Conservation (phyloP, 371 early-diverging fungal genomes). For the Rhizomucor miehei region DNA sequence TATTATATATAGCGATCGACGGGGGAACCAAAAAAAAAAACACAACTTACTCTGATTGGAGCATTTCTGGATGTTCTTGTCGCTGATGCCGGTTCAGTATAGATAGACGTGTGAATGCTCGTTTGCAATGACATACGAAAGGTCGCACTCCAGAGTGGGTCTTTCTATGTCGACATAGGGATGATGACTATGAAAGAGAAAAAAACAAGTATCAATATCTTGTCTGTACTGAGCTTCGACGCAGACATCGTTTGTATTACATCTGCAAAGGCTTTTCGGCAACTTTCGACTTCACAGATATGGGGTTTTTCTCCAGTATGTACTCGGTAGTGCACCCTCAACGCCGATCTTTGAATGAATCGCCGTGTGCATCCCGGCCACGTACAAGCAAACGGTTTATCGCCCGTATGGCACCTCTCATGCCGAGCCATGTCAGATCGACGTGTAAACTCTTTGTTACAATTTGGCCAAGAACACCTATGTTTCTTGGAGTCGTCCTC, state of each 20-base stretch:
- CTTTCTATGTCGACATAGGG: slow-evolving; percentile 24
- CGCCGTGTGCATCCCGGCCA: slow-evolving; percentile 38
- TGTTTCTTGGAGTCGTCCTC: slow-evolving; percentile 2
- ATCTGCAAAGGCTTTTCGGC: slow-evolving; percentile 54
- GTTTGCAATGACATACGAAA: slow-evolving; percentile 15
- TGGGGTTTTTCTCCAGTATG: slow-evolving; percentile 83
- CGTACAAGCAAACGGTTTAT: slow-evolving; percentile 14
- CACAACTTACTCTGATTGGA: background rate
- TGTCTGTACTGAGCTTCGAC: too few relatives aligned
- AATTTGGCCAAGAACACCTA: slow-evolving; percentile 10
- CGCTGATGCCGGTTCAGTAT: slow-evolving; percentile 13
- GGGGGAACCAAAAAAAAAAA: background rate
- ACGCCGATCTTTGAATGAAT: slow-evolving; percentile 78
- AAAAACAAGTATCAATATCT: too few relatives aligned
- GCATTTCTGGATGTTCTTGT: too few relatives aligned
- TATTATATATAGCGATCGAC: background rate
- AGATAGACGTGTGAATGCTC: slow-evolving; percentile 18
- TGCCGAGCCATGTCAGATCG: slow-evolving; percentile 21
- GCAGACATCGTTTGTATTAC: too few relatives aligned
- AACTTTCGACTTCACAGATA: slow-evolving; percentile 60
- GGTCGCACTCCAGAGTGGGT: slow-evolving; percentile 26
- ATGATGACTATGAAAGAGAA: slow-evolving; percentile 14
- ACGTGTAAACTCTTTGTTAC: slow-evolving; percentile 13
- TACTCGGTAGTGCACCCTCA: slow-evolving; percentile 77
- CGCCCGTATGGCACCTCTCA: slow-evolving; percentile 16